phyloP scores from a whole-genome alignment of 495 filamentous ascomycete species.

The Xylaria sp. region DNA sequence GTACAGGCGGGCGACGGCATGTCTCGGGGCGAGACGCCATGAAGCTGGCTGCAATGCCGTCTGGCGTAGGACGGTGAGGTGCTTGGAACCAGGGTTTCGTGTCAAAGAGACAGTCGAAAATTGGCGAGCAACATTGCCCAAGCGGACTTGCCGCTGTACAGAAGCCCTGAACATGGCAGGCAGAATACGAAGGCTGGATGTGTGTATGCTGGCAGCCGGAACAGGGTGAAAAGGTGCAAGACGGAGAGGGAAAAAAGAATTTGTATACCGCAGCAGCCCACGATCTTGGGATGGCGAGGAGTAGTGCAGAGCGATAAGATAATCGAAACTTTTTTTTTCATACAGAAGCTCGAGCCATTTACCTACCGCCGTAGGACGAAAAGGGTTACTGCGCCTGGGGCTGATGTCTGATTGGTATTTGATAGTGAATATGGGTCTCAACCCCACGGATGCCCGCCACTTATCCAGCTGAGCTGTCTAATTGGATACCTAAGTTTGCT shows the following conservation, averaged over 20 bases:
- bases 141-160: slow-evolving; percentile 42
- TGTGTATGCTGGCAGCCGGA: background rate
- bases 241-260: background rate
- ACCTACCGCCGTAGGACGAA: too few species aligned
- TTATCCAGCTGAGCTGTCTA: background rate
- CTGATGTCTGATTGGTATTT: background rate
- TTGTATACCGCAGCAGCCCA: background rate
- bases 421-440: background rate
- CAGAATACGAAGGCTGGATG: slow-evolving; percentile 1
- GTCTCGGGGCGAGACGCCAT: slow-evolving; percentile 30
- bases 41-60: slow-evolving; percentile 27
- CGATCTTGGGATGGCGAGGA: slow-evolving; percentile 3
- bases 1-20: slow-evolving; percentile 44
- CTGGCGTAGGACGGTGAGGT: slow-evolving; percentile 29
- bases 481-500: too few species aligned
- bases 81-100: slow-evolving; percentile 33
- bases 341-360: background rate
- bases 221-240: background rate
- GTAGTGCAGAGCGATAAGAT: slow-evolving; percentile 11
- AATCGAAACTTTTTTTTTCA: slow-evolving; percentile 16
- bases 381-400: background rate
- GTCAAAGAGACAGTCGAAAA: slow-evolving; percentile 33
- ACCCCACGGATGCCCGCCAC: background rate
- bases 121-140: slow-evolving; percentile 38
- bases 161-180: slow-evolving; percentile 37